These are phyloP conservation scores for Blastomyces silverae DNA, from an alignment of 2,329 filamentous ascomycete genomes.

Conservation along the genomic window DNA sequence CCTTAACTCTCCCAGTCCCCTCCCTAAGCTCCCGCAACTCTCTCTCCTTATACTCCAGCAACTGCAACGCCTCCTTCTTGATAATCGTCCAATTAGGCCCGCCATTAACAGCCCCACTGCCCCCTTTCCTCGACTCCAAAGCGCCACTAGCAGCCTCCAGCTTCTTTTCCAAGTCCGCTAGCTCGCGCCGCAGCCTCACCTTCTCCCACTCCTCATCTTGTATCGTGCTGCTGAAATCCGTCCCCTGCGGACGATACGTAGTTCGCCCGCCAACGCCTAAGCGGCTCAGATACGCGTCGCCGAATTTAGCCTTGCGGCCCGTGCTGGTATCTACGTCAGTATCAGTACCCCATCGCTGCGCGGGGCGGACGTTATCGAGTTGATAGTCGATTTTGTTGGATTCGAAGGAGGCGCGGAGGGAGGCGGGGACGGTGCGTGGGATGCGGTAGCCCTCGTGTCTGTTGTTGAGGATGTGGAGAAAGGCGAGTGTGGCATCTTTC, in stretches of 20 bases:
- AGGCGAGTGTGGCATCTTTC: conserved; percentile 90
- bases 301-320: conserved; percentile 92
- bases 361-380: conserved; percentile 65
- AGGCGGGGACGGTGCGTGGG: conserved; percentile 82
- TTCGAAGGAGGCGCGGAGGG: conserved; percentile 86
- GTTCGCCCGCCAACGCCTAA: conserved; percentile 70
- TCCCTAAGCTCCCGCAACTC: conserved; percentile 65
- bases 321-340: conserved; percentile 66
- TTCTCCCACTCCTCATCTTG: conserved; percentile 95
- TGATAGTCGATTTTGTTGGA: conserved; percentile 96
- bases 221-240: conserved; percentile 79
- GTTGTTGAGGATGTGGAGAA: conserved; percentile 94
- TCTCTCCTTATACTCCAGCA: conserved; percentile 89
- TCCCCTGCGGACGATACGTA: conserved; percentile 73
- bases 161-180: conserved; percentile 81
- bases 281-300: conserved; percentile 89
- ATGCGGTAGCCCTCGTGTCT: conserved; percentile 93
- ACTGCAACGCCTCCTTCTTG: conserved; percentile 86
- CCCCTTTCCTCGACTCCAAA: conserved; percentile 53
- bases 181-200: conserved; percentile 85
- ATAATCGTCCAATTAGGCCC: conserved; percentile 82
- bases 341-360: conserved; percentile 68
- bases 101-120: conserved; percentile 51
- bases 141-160: conserved; percentile 73
- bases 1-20: conserved; percentile 49